Evolutionary conservation across 1,139 yeast species (phyloP).

Genomic region (Sugiyamaella neomexicana): DNA sequence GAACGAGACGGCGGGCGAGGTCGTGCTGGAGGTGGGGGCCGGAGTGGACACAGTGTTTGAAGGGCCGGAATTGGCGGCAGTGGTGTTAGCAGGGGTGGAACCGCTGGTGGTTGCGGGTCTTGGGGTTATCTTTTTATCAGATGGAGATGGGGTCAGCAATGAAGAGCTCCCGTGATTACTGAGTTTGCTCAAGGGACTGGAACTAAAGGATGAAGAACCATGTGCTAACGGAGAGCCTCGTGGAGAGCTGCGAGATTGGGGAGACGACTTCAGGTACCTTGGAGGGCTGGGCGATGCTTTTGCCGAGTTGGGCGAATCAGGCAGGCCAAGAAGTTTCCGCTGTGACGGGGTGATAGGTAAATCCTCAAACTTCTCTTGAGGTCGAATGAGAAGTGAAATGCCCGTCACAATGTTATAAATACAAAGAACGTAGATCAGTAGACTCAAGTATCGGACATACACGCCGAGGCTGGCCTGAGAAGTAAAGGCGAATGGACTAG

Average conservation of each 20-base stretch:
- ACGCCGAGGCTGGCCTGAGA: not conserved
- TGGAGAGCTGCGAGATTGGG: slow-evolving; percentile 32
- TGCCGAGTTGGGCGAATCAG: slow-evolving; percentile 32
- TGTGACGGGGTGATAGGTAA: slow-evolving; percentile 46
- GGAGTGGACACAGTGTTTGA: slow-evolving; percentile 9
- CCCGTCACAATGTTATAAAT: slow-evolving; percentile 43
- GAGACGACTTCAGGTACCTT: slow-evolving; percentile 33
- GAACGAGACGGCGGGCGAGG: slow-evolving; percentile 35
- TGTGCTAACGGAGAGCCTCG: slow-evolving; percentile 34
- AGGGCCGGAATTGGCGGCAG: not conserved
- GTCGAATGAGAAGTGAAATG: slow-evolving; percentile 40
- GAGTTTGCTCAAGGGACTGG: slow-evolving; percentile 21
- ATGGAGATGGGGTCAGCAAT: slow-evolving; percentile 5
- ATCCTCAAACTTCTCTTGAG: slow-evolving; percentile 44
- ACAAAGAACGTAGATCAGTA: slow-evolving; percentile 38
- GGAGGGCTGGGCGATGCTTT: slow-evolving; percentile 36
- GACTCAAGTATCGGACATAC: not conserved
- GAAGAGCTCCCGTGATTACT: not conserved
- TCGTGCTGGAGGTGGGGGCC: slow-evolving; percentile 4
- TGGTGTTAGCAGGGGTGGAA: not conserved
- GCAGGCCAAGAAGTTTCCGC: slow-evolving; percentile 46
- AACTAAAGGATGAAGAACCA: slow-evolving; percentile 17
- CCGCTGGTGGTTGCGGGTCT: slow-evolving; percentile 7
- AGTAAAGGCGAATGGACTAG: not conserved
- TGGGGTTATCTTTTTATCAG: not conserved